Conservation (phyloP, 2,329 filamentous ascomycete species). For the Pseudogymnoascus sp. region DNA sequence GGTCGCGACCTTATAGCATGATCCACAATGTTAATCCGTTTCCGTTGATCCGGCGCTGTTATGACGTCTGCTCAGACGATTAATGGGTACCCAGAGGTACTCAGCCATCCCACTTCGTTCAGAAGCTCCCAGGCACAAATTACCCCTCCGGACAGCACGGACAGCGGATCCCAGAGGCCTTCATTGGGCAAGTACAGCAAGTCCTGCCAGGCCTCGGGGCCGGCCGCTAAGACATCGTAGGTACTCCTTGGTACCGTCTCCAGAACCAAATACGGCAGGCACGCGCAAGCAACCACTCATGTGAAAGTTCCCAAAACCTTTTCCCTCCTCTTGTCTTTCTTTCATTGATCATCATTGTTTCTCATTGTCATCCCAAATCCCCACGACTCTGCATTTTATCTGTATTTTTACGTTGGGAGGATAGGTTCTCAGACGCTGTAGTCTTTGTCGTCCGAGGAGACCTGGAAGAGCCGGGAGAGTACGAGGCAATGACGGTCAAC, state of each 20-base stretch:
- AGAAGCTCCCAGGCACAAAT: neutral
- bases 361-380: neutral
- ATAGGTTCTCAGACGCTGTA: neutral
- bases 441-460: neutral
- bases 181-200: neutral
- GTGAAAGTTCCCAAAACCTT: neutral
- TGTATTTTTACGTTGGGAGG: neutral
- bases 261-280: neutral
- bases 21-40: conserved; percentile 6
- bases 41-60: neutral
- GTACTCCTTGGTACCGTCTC: neutral
- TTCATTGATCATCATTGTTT: neutral
- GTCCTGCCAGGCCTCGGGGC: neutral
- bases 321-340: neutral
- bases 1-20: conserved; percentile 1
- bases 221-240: neutral
- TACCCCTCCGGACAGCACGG: neutral
- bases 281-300: neutral
- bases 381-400: neutral
- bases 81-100: conserved; percentile 1
- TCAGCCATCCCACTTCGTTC: neutral
- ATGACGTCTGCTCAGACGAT: neutral
- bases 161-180: neutral
- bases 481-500: neutral
- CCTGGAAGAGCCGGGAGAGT: neutral